Evolutionary conservation across 169 alveolate genomes (phyloP), one percentile per base, ranked within the genome.

Genomic region (Pseudocohnilembus persalinus): DNA sequence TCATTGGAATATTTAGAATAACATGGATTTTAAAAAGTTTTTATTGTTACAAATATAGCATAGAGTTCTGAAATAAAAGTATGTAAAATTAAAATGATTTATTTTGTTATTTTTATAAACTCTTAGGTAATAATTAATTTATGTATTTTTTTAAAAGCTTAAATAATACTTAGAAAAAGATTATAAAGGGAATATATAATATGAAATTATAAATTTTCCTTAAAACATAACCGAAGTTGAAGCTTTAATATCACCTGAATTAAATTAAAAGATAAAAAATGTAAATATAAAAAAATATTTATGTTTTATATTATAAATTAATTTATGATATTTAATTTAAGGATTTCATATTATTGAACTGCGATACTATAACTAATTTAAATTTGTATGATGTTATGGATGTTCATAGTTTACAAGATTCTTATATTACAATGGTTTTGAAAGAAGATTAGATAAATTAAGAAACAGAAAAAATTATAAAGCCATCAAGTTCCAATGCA

Each of bases 361-460:
- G 86, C 31, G 90, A 86, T 28, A 49, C 73, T 6, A 80, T 86
- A 24, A 65, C 76, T 1, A 82, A 76, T 32, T 73, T 82, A n/a
- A 64, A 76, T 75, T 49, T 86, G 65, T 31, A 75, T n/a, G 81
- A 86, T 63, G 32, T 80, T 1, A 74, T 80, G 0, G 87, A 86
- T 77, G 79, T 73, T 16, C 90, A 85, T 32, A 34, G 30, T 29
- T 72, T 35, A 31, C 1, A 68, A 16, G 80, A 73, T 49, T 29
- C 90, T 30, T 30, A 32, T 20, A 64, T 79, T 1, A 86, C 90
- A 73, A 63, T 76, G 15, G 64, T 86, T 6, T 73, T 79, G 26
- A 86, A 86, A 32, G 86, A 86, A 76, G 87, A 86, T 63, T 65
- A 86, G 25, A 64, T 86, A 33, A 81, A 81, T n/a, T 34, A 33